phyloP scores from a whole-genome alignment of 331 rosid species.

The Malus hybrid region DNA sequence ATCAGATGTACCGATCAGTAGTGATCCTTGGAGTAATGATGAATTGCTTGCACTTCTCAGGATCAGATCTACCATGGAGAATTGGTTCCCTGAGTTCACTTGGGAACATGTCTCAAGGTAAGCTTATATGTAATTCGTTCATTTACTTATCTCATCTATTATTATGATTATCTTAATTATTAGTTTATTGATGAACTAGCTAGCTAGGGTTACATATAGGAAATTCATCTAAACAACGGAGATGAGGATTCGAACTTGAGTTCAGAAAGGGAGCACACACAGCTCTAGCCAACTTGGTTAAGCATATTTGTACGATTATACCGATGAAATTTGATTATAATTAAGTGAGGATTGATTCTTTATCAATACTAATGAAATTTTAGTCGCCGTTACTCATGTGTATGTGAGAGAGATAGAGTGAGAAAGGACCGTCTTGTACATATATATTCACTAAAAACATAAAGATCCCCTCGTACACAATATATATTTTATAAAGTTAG shows the following conservation, averaged over 20 bases:
- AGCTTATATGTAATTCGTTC: not conserved
- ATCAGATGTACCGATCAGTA: not conserved
- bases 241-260: not conserved
- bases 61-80: slow-evolving; percentile 85
- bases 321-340: not conserved
- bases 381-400: not conserved
- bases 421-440: not conserved
- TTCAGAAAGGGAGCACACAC: not conserved
- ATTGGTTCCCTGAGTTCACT: slow-evolving; percentile 75
- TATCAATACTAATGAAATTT: not conserved
- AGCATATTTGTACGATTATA: not conserved
- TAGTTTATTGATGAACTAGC: not conserved
- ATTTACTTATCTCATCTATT: not conserved
- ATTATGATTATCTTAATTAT: not conserved
- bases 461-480: not conserved
- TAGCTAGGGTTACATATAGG: not conserved
- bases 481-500: not conserved
- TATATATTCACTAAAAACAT: slow-evolving; percentile 3
- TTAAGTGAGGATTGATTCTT: not conserved
- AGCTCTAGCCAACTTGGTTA: not conserved
- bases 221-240: not conserved
- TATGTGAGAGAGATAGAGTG: not conserved
- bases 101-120: slow-evolving; percentile 97
- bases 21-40: slow-evolving; percentile 63
- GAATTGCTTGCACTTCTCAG: slow-evolving; percentile 66